phyloP scores from a whole-genome alignment of 225 moss, liverwort and hornwort genomes.

The Asterella californica region DNA sequence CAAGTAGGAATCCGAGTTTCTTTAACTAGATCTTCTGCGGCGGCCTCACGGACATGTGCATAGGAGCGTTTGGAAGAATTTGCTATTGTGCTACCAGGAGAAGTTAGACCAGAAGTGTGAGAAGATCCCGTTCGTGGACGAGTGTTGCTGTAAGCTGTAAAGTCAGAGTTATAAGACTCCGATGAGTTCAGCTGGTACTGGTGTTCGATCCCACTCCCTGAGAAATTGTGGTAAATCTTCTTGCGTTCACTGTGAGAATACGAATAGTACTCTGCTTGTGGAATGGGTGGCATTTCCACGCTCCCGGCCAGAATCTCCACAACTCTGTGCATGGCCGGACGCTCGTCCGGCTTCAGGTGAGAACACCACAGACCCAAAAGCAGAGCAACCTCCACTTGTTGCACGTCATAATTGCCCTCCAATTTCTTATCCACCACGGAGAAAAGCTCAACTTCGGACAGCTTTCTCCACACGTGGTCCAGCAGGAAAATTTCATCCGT shows the following conservation, averaged over 20 bases:
- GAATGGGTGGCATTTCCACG: background rate
- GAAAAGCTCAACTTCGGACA: background rate
- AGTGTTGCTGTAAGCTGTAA: no score
- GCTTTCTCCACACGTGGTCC: slow-evolving; percentile 18
- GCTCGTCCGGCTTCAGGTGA: slow-evolving; percentile 16
- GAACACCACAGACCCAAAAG: slow-evolving; percentile 23
- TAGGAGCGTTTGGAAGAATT: no score
- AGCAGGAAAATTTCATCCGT: slow-evolving; percentile 2
- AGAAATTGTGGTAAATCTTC: no score
- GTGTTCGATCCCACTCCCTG: no score
- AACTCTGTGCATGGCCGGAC: slow-evolving; percentile 18
- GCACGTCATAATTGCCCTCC: background rate
- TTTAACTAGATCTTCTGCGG: no score
- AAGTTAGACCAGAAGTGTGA: no score
- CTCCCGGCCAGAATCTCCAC: background rate
- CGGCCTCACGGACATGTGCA: no score
- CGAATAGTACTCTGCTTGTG: background rate
- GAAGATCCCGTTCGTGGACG: no score
- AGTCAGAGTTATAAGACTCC: no score
- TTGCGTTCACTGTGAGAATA: background rate
- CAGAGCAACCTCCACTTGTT: slow-evolving; percentile 13
- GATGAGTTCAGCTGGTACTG: no score
- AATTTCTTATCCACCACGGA: background rate
- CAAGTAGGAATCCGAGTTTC: no score
- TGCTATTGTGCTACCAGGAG: no score